These are phyloP conservation scores for Phytophthora tubulina DNA, from an alignment of 352 stramenopile genomes.

Conservation along the genomic window DNA sequence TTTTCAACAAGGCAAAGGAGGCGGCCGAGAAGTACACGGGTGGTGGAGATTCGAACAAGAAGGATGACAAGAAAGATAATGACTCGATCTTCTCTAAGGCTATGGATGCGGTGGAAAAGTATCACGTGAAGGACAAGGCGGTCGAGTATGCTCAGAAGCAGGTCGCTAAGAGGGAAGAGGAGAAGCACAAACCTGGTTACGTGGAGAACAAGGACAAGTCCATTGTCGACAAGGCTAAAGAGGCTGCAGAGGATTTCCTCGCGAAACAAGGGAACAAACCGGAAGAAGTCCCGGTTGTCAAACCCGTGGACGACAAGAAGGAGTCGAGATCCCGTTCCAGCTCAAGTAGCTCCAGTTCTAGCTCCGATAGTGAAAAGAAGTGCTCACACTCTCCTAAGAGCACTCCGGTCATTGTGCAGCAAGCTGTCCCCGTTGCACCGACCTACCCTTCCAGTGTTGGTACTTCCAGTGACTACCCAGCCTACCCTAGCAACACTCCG, in stretches of 20 bases:
- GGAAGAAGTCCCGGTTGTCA: not conserved
- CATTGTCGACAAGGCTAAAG: constrained; percentile 31
- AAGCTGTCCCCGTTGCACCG: constrained; percentile 4
- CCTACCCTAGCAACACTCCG: not conserved
- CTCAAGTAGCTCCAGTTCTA: constrained; percentile 20
- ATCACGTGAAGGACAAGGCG: constrained; percentile 41
- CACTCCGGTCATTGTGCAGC: not conserved
- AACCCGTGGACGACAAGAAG: constrained; percentile 7
- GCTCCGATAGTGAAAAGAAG: constrained; percentile 7
- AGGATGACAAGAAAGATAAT: constrained; percentile 24
- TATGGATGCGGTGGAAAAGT: constrained; percentile 34
- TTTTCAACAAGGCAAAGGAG: constrained; percentile 43
- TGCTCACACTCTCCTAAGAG: not conserved
- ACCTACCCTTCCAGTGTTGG: not conserved
- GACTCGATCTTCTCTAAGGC: constrained; percentile 35
- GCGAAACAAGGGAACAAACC: constrained; percentile 32
- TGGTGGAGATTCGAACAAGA: constrained; percentile 25
- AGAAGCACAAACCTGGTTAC: constrained; percentile 29
- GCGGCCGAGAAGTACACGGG: constrained; percentile 25
- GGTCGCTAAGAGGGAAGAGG: constrained; percentile 31
- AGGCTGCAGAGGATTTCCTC: constrained; percentile 36
- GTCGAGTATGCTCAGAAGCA: constrained; percentile 39
- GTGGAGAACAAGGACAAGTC: constrained; percentile 38
- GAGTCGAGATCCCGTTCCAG: constrained; percentile 9
- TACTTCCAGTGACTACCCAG: not conserved